Evolutionary conservation across 192 early-diverging fungal genomes (phyloP).

Genomic region (Gigaspora rosea): DNA sequence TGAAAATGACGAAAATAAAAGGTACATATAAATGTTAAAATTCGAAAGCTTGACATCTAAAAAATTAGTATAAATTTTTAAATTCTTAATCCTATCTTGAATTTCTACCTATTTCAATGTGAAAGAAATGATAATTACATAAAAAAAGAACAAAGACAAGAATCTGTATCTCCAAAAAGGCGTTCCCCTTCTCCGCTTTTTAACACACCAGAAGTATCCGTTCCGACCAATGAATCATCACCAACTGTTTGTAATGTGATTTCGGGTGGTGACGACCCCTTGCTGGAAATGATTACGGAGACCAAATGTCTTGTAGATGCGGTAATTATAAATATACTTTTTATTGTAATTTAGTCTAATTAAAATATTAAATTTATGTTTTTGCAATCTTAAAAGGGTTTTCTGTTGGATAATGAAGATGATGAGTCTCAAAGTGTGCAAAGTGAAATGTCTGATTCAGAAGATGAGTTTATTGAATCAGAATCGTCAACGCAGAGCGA

Average conservation of each 20-base stretch:
- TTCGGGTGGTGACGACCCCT: neutral
- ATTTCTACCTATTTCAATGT: too few species aligned
- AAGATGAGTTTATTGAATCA: neutral
- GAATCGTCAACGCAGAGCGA: too few species aligned
- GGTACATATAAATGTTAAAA: too few species aligned
- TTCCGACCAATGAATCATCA: neutral
- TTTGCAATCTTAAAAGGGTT: neutral
- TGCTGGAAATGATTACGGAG: constrained; percentile 11
- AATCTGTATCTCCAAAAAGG: too few species aligned
- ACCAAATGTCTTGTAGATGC: constrained; percentile 1
- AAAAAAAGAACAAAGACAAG: too few species aligned
- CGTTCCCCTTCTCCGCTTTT: neutral
- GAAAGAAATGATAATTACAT: too few species aligned
- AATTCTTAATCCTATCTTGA: too few species aligned
- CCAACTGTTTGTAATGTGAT: neutral
- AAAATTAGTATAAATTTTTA: too few species aligned
- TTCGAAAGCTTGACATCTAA: too few species aligned
- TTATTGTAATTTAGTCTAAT: neutral
- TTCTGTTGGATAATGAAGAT: neutral
- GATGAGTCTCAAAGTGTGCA: neutral
- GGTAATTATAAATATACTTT: neutral
- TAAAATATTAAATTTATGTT: neutral
- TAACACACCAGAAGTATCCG: neutral
- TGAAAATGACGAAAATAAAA: too few species aligned
- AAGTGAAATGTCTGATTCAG: neutral